A percentile compares a stretch with the other conserved stretches of the same genome.
Evolutionary conservation across 192 early-diverging fungal species (phyloP).

Genomic region (Linnemannia elongata): DNA sequence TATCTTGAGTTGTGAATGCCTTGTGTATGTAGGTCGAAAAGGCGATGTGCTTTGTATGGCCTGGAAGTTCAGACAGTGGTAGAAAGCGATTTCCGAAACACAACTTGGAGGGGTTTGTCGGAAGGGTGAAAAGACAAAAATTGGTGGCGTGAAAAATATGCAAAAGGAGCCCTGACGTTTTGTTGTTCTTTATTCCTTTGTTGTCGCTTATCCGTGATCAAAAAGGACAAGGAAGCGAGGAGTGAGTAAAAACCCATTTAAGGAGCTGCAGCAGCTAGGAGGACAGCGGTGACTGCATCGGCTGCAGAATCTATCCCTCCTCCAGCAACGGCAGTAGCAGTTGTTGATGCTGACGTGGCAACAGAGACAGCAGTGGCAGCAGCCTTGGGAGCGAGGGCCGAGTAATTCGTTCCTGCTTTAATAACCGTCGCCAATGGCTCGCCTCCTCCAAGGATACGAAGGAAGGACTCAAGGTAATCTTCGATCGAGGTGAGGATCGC

Average conservation of each 20-base stretch:
- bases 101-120: no score
- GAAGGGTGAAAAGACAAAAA: no score
- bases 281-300: slow-evolving; percentile 23
- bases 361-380: neutral
- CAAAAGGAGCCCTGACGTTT: neutral
- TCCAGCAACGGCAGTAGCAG: neutral
- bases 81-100: no score
- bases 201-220: no score
- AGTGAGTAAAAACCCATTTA: neutral
- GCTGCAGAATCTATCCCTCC: slow-evolving; percentile 2
- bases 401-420: slow-evolving; percentile 20
- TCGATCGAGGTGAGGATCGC: slow-evolving; percentile 31
- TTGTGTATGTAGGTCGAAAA: no score
- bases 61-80: no score
- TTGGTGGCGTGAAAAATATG: no score
- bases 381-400: neutral
- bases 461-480: slow-evolving; percentile 12
- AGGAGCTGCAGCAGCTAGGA: slow-evolving; percentile 19
- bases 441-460: slow-evolving; percentile 35
- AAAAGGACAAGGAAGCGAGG: neutral
- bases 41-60: no score
- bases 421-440: slow-evolving; percentile 38
- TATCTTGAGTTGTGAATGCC: no score
- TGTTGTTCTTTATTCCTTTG: neutral
- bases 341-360: neutral